Evolutionary conservation across 2,329 filamentous ascomycete genomes (phyloP).

Genomic region (Uncinocarpus reesii): DNA sequence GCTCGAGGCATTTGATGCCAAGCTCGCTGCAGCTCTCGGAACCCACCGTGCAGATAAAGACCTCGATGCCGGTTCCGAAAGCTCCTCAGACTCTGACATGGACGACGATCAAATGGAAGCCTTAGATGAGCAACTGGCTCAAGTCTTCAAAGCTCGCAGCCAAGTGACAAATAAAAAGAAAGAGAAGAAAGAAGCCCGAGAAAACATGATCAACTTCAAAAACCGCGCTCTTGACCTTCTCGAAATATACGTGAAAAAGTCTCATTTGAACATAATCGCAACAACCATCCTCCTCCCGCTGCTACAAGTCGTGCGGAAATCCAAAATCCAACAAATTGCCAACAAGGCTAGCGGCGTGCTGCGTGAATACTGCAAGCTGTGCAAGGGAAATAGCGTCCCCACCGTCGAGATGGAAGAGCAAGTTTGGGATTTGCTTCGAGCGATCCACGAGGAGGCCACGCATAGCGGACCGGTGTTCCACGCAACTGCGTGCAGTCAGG

Average conservation of each 20-base stretch:
- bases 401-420: constrained; percentile 34
- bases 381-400: constrained; percentile 35
- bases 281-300: constrained; percentile 65
- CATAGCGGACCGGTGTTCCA: constrained; percentile 54
- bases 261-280: constrained; percentile 56
- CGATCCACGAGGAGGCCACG: constrained; percentile 57
- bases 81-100: constrained; percentile 62
- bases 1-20: constrained; percentile 30
- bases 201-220: constrained; percentile 89
- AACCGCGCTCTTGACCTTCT: constrained; percentile 82
- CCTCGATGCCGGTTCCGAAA: constrained; percentile 46
- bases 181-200: constrained; percentile 76
- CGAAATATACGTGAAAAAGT: constrained; percentile 71
- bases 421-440: constrained; percentile 50
- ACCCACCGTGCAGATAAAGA: constrained; percentile 53
- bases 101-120: constrained; percentile 92
- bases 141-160: constrained; percentile 70
- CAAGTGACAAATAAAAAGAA: constrained; percentile 64
- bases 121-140: constrained; percentile 69
- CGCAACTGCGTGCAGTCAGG: constrained; percentile 59
- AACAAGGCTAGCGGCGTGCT: constrained; percentile 65
- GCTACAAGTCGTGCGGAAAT: constrained; percentile 65
- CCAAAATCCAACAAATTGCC: constrained; percentile 62
- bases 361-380: constrained; percentile 59
- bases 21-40: constrained; percentile 66